Evolutionary conservation across 306 rosid genomes (phyloP).

Genomic region (Carpinus fangiana): DNA sequence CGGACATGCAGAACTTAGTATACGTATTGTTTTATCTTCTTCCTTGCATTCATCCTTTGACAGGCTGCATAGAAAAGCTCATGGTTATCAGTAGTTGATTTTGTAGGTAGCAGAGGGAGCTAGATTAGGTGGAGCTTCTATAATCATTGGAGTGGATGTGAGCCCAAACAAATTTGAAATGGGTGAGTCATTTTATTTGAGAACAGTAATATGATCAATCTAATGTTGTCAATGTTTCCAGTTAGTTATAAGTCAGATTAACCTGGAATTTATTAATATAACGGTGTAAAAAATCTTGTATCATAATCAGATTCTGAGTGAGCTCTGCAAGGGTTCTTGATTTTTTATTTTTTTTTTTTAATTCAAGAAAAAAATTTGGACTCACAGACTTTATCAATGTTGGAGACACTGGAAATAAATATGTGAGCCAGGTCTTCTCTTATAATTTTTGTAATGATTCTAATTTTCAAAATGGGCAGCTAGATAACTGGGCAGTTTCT

Average conservation of each 20-base stretch:
- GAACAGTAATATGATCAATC: background rate
- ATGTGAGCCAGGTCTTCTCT: slow-evolving; percentile 65
- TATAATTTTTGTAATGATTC: too few relatives aligned
- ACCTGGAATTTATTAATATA: background rate
- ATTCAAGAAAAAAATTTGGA: slow-evolving; percentile 71
- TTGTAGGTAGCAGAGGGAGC: slow-evolving; percentile 89
- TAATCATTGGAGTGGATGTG: slow-evolving; percentile 82
- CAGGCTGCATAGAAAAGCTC: background rate
- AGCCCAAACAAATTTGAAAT: slow-evolving; percentile 59
- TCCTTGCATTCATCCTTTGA: background rate
- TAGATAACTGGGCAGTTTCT: background rate
- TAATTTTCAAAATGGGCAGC: too few relatives aligned
- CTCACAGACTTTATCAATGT: slow-evolving; percentile 62
- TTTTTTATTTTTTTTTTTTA: background rate
- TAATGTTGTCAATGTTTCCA: background rate
- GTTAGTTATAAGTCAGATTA: background rate
- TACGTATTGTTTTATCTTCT: background rate
- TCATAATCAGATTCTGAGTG: slow-evolving; percentile 1
- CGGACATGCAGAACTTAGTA: slow-evolving; percentile 21
- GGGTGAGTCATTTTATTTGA: slow-evolving; percentile 41
- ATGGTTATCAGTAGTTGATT: slow-evolving; percentile 23
- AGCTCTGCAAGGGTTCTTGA: background rate
- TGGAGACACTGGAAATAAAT: slow-evolving; percentile 46
- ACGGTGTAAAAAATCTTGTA: background rate
- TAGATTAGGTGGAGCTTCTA: slow-evolving; percentile 76